Conservation (phyloP, 257 asterid species). For the Scutellaria minor region DNA sequence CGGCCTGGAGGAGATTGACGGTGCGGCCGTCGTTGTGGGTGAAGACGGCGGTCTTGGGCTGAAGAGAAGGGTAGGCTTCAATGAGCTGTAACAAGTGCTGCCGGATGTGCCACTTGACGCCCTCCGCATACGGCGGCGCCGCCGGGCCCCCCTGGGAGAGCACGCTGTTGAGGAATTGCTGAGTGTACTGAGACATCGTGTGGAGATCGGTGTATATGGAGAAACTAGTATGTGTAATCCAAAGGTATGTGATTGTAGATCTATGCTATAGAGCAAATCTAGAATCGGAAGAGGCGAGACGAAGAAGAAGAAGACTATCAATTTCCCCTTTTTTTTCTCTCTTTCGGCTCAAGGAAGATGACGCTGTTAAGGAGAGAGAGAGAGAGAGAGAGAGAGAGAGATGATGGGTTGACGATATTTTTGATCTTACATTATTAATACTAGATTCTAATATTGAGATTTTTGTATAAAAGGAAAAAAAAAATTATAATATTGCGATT, state of each 20-base stretch:
- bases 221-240: neutral
- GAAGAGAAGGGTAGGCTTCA: conserved; percentile 75
- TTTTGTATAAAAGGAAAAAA: too few species aligned
- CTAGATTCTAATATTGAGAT: too few species aligned
- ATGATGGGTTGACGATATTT: too few species aligned
- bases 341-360: neutral
- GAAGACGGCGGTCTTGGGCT: conserved; percentile 74
- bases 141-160: conserved; percentile 84
- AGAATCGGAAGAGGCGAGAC: neutral
- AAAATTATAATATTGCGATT: too few species aligned
- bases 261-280: neutral
- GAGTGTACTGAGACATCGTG: conserved; percentile 58
- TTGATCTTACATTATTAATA: too few species aligned
- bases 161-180: conserved; percentile 74
- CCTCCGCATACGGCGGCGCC: conserved; percentile 80
- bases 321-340: neutral
- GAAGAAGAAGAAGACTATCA: conserved; percentile 12
- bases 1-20: conserved; percentile 82
- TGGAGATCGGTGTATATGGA: neutral
- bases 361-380: neutral
- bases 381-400: too few species aligned
- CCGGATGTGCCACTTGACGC: conserved; percentile 75
- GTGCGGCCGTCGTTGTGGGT: conserved; percentile 97
- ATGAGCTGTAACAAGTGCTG: conserved; percentile 71
- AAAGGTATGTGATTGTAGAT: neutral